Evolutionary conservation across 768 basidiomycete species (phyloP), one percentile per base, ranked within the genome.

Genomic region (Mycena chlorophos): DNA sequence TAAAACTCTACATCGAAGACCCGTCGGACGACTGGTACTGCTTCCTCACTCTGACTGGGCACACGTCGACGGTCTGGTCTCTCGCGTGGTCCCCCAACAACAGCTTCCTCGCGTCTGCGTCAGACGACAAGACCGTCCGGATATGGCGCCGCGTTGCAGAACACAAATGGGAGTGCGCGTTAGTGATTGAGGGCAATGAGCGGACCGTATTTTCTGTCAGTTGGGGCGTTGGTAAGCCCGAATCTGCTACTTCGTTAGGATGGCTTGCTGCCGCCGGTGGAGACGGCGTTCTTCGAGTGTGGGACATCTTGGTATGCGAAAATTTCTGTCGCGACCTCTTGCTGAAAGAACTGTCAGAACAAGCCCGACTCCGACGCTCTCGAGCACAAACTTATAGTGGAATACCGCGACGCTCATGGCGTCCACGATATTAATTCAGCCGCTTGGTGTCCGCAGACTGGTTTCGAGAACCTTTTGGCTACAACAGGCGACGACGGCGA

Each of bases 1-100:
- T 99, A 69, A 93, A 91, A 57, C 83, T 99, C 26, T 94, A 95
- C 71, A 73, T 90, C 51, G 94, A 98, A 64, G 95, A 98, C 68
- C 93, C 93, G 0, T 84, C 84, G 25, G 92, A 96, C 58, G 97
- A 99, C 69, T 98, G 97, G 94, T 91, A 82, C 64, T 88, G 87
- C 65, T 89, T 94, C 60, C 69, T 84, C 55, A 95, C 94, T 1
- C 78, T 98, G 3, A 79, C 79, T 0, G 91, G 90, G 8, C 94
- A 97, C 65, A 64, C 75, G 0, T 91, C 89, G 13, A 99, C 97
- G 0, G 94, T 99, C 14, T 99, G 97, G 97, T 81, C 87, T 1
- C 66, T 98, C 30, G 82, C 89, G 3, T 99, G 88, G 78, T 76
- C 86, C 4, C 91, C 93, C 0, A 78, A 79, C 43, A 90, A 91